A percentile compares a stretch with the other conserved stretches of the same genome.
These are phyloP conservation scores for Trifolium subterraneum DNA, from an alignment of 306 rosid species.

Conservation along the genomic window DNA sequence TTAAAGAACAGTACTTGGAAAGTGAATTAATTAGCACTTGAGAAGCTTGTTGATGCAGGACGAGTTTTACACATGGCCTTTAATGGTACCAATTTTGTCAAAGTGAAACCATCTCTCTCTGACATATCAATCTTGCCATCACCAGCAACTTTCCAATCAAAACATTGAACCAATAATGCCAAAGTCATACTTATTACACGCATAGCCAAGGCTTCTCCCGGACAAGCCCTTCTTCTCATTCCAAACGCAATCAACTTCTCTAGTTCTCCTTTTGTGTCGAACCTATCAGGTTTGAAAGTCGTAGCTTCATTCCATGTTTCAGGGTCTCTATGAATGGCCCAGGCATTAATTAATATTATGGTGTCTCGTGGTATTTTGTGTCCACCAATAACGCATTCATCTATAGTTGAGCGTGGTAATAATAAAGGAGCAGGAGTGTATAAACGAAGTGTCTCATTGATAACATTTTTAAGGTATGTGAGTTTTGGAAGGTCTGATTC, in stretches of 20 bases:
- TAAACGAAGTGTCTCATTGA: conserved; percentile 25
- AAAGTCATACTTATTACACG: conserved; percentile 19
- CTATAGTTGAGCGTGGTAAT: conserved; percentile 46
- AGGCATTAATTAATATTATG: too few relatives aligned
- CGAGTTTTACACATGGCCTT: conserved; percentile 33
- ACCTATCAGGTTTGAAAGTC: conserved; percentile 44
- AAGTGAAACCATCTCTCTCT: conserved; percentile 12
- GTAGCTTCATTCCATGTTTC: conserved; percentile 45
- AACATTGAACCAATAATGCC: conserved; percentile 15
- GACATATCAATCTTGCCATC: conserved; percentile 26
- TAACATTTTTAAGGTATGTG: too few relatives aligned
- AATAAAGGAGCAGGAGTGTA: conserved; percentile 51
- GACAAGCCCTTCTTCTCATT: background rate
- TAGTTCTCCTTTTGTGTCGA: conserved; percentile 30
- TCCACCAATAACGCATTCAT: conserved; percentile 49
- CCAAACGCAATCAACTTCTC: conserved; percentile 31
- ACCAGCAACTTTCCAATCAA: conserved; percentile 21
- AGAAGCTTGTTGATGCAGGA: background rate
- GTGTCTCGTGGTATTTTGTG: conserved; percentile 39
- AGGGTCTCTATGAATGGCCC: too few relatives aligned
- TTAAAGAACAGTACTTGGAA: too few relatives aligned
- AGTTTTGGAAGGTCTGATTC: too few relatives aligned
- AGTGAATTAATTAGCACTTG: background rate
- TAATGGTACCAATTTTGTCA: background rate
- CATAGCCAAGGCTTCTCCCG: conserved; percentile 28